A percentile compares a stretch with the other conserved stretches of the same genome.
phyloP scores from a whole-genome alignment of 2,329 filamentous ascomycete species.

The Pseudogymnoascus verrucosus region DNA sequence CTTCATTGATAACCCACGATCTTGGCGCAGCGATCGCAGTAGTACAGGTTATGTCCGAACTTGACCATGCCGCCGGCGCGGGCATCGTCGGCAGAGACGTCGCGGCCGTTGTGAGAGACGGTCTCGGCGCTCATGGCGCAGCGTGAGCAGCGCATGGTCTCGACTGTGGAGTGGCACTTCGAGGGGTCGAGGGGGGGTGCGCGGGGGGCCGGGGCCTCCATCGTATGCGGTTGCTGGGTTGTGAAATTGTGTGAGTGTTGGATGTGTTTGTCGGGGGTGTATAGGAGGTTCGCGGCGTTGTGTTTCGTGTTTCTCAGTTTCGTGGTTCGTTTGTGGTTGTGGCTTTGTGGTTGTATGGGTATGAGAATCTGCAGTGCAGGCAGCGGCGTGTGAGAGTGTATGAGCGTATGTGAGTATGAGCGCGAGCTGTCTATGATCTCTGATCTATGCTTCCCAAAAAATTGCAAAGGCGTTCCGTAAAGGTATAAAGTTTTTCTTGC shows the following conservation, averaged over 20 bases:
- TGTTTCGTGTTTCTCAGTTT: background rate
- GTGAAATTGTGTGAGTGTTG: background rate
- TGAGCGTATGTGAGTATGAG: background rate
- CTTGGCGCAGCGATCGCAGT: slow-evolving; percentile 56
- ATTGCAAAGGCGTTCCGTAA: background rate
- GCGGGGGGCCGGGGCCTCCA: background rate
- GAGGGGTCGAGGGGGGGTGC: background rate
- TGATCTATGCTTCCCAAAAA: background rate
- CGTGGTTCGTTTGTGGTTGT: background rate
- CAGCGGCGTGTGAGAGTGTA: background rate
- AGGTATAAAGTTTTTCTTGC: background rate
- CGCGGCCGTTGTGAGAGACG: slow-evolving; percentile 33
- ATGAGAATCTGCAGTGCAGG: background rate
- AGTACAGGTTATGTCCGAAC: slow-evolving; percentile 58
- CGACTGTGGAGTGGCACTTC: slow-evolving; percentile 31
- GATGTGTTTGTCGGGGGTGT: background rate
- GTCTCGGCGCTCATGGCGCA: slow-evolving; percentile 53
- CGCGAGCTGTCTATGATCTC: background rate
- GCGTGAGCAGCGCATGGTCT: slow-evolving; percentile 55
- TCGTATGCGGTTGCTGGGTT: background rate
- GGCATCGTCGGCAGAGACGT: slow-evolving; percentile 44
- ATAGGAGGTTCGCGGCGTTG: background rate
- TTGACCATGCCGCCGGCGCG: slow-evolving; percentile 53
- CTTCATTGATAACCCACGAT: slow-evolving; percentile 55
- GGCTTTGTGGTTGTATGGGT: background rate